Percentiles rank a stretch among this genome's conserved stretches.
Evolutionary conservation across 768 basidiomycete species (phyloP).

Genomic region (Pulveroboletus sp.): DNA sequence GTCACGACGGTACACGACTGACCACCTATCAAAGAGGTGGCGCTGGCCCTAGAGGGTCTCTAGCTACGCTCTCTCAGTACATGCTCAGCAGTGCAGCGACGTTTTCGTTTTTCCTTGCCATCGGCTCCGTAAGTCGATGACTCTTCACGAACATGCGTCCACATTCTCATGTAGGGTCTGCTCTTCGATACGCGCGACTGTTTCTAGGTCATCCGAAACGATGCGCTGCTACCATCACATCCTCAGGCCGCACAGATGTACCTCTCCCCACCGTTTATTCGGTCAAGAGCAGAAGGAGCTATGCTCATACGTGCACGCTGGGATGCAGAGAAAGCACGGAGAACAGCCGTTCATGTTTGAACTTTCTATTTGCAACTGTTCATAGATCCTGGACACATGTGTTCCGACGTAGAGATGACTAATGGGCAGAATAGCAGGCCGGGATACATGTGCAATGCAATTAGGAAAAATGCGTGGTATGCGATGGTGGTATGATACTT

Average conservation of each 20-base stretch:
- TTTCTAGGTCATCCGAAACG: constrained; percentile 83
- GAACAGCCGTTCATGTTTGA: constrained; percentile 14
- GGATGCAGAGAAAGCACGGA: constrained; percentile 53
- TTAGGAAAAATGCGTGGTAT: constrained; percentile 19
- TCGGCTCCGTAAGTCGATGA: constrained; percentile 67
- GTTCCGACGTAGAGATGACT: constrained; percentile 5
- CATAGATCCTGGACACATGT: constrained; percentile 14
- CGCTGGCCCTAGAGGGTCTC: constrained; percentile 82
- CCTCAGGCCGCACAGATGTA: constrained; percentile 62
- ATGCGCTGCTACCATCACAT: constrained; percentile 54
- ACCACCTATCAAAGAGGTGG: constrained; percentile 55
- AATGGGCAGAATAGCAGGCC: constrained; percentile 10
- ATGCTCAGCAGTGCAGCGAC: constrained; percentile 98
- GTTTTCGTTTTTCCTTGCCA: constrained; percentile 94
- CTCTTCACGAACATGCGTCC: background rate
- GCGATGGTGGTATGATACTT: constrained; percentile 6
- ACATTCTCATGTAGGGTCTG: background rate
- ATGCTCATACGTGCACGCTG: constrained; percentile 70
- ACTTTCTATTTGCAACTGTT: background rate
- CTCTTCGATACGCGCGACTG: background rate
- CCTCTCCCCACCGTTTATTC: constrained; percentile 50
- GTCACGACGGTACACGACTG: background rate
- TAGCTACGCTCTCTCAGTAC: constrained; percentile 93
- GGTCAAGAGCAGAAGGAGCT: constrained; percentile 63
- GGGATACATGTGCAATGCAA: constrained; percentile 10